Percentiles rank a stretch among this genome's conserved stretches.
Conservation (phyloP, 176 grass and related monocot genomes). For the Eleusine coracana region DNA sequence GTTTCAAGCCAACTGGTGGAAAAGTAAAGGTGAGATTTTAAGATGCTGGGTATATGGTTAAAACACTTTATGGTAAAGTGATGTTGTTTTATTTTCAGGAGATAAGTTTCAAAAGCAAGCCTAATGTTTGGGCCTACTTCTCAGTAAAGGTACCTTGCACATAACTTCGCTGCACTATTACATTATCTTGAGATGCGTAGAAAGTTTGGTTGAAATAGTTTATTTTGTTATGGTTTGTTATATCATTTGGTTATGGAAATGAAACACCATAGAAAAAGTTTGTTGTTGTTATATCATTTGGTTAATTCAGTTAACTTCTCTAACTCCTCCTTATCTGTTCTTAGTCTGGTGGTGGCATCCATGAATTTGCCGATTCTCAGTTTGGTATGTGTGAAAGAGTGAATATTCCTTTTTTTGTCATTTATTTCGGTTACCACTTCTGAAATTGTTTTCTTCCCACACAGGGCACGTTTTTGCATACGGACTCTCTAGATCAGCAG, state of each 20-base stretch:
- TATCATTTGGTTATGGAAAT: no score
- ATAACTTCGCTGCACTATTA: conserved; percentile 2
- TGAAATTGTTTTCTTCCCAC: conserved; percentile 1
- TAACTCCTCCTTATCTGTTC: conserved; percentile 17
- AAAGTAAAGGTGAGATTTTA: conserved; percentile 78
- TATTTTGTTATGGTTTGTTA: not conserved
- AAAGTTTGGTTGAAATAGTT: conserved; percentile 4
- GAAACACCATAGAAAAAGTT: no score
- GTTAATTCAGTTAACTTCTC: conserved; percentile 7
- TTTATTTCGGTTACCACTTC: conserved; percentile 16
- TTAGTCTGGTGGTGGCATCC: conserved; percentile 98
- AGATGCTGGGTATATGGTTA: conserved; percentile 29
- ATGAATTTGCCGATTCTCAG: conserved; percentile 99
- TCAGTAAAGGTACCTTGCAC: conserved; percentile 90
- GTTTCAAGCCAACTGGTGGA: conserved; percentile 96
- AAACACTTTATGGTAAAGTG: conserved; percentile 35
- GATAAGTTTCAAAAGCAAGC: conserved; percentile 96
- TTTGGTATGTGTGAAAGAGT: conserved; percentile 68
- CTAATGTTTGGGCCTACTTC: conserved; percentile 96
- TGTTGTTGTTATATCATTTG: not conserved
- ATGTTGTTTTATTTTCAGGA: conserved; percentile 58
- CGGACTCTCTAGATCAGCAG: conserved; percentile 78
- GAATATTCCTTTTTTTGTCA: conserved; percentile 23
- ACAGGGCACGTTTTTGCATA: conserved; percentile 98
- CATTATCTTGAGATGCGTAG: not conserved